phyloP scores from a whole-genome alignment of 2,329 filamentous ascomycete species.

The Trichophaea hybrida region DNA sequence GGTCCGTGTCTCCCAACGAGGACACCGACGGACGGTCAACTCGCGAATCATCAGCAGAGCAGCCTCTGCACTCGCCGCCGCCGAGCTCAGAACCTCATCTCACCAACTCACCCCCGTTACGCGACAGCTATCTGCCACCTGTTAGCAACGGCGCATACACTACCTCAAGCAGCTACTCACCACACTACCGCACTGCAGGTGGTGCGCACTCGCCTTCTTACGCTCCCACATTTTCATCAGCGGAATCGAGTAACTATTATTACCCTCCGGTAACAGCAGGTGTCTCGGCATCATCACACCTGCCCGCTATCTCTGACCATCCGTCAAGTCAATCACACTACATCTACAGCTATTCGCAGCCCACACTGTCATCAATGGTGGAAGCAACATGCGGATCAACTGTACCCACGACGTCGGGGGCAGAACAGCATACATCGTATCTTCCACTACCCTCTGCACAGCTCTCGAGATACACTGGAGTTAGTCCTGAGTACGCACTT shows the following conservation, averaged over 20 bases:
- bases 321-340: conserved; percentile 12
- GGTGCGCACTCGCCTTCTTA: conserved; percentile 18
- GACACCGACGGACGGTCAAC: conserved; percentile 24
- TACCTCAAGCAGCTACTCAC: conserved; percentile 12
- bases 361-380: conserved; percentile 16
- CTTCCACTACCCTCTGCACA: conserved; percentile 17
- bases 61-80: conserved; percentile 13
- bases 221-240: conserved; percentile 9
- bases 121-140: conserved; percentile 16
- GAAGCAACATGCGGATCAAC: conserved; percentile 16
- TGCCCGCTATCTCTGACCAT: conserved; percentile 12
- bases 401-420: conserved; percentile 5
- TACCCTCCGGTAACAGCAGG: neutral
- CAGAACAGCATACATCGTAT: conserved; percentile 12
- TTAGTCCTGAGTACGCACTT: conserved; percentile 13
- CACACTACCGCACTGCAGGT: conserved; percentile 16
- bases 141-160: conserved; percentile 10
- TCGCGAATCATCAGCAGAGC: conserved; percentile 22
- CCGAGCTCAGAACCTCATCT: conserved; percentile 5
- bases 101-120: conserved; percentile 7
- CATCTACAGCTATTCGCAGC: conserved; percentile 18
- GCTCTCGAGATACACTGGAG: conserved; percentile 11
- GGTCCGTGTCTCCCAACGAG: conserved; percentile 23
- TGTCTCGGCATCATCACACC: conserved; percentile 12
- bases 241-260: neutral